phyloP scores from a whole-genome alignment of 2,329 filamentous ascomycete genomes.

The Sclerotinia minor region DNA sequence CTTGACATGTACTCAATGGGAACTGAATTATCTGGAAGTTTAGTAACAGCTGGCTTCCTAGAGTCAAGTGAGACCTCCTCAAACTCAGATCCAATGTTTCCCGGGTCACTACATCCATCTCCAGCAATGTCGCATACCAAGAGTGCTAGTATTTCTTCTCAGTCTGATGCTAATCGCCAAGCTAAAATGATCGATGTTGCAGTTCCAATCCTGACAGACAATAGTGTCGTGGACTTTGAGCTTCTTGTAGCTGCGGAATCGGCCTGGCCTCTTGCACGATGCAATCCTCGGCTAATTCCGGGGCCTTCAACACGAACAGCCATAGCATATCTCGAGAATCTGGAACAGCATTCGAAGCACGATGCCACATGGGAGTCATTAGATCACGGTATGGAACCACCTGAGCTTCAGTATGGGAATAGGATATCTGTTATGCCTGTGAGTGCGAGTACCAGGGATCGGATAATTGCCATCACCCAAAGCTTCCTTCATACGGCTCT shows the following conservation, averaged over 20 bases:
- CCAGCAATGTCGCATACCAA: conserved; percentile 26
- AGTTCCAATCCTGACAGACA: conserved; percentile 30
- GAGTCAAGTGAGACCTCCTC: conserved; percentile 20
- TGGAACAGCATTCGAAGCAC: conserved; percentile 52
- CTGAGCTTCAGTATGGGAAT: conserved; percentile 27
- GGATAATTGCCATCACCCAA: conserved; percentile 70
- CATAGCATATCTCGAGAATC: conserved; percentile 52
- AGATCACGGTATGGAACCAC: conserved; percentile 42
- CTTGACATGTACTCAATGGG: conserved; percentile 42
- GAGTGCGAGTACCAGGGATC: conserved; percentile 58
- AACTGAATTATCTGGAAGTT: conserved; percentile 11
- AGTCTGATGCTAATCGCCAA: conserved; percentile 9
- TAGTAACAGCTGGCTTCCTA: conserved; percentile 15
- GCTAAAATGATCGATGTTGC: conserved; percentile 12
- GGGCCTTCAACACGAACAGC: conserved; percentile 51
- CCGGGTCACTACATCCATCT: conserved; percentile 23
- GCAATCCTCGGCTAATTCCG: conserved; percentile 50
- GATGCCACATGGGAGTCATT: conserved; percentile 50
- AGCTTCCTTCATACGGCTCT: conserved; percentile 69
- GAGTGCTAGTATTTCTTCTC: conserved; percentile 24
- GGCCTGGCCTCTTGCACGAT: conserved; percentile 54
- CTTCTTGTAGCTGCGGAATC: conserved; percentile 51
- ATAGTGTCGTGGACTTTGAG: conserved; percentile 50
- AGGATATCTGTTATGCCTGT: conserved; percentile 48
- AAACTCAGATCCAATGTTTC: conserved; percentile 12